Conservation (phyloP, 331 rosid genomes). For the Pyrus hybrid region DNA sequence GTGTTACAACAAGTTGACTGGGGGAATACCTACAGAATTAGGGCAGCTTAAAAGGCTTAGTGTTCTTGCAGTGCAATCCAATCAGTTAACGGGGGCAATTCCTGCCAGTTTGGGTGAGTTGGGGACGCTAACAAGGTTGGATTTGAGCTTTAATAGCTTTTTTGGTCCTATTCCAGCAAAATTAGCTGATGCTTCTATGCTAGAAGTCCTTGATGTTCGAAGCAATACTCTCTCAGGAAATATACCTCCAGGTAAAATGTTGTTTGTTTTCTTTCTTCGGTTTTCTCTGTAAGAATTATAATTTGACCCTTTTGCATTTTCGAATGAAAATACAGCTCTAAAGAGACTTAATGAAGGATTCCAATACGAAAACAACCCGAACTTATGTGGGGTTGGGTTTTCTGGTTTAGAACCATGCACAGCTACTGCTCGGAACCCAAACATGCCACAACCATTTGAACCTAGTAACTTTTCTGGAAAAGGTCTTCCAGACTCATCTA, state of each 20-base stretch:
- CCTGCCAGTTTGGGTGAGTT: slow-evolving; percentile 43
- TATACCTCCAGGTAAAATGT: slow-evolving; percentile 36
- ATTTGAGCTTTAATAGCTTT: slow-evolving; percentile 33
- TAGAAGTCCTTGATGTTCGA: slow-evolving; percentile 31
- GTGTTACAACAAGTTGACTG: slow-evolving; percentile 39
- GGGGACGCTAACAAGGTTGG: slow-evolving; percentile 23
- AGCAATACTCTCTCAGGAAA: slow-evolving; percentile 38
- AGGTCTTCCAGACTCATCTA: slow-evolving; percentile 37
- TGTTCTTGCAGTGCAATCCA: slow-evolving; percentile 40
- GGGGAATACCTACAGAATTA: slow-evolving; percentile 34
- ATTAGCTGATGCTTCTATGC: slow-evolving; percentile 31
- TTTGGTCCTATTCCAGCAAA: slow-evolving; percentile 38
- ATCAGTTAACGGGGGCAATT: slow-evolving; percentile 37
- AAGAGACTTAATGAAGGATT: slow-evolving; percentile 32
- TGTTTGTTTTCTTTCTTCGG: background rate
- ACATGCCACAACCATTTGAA: slow-evolving; percentile 61
- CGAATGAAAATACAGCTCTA: slow-evolving; percentile 18
- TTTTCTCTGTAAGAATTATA: background rate
- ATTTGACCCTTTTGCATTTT: background rate
- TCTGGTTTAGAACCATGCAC: slow-evolving; percentile 32
- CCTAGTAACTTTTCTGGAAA: slow-evolving; percentile 37
- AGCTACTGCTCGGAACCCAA: slow-evolving; percentile 32
- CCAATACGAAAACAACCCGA: slow-evolving; percentile 25
- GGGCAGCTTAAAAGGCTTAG: slow-evolving; percentile 24
- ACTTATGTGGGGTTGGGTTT: slow-evolving; percentile 36